Base-by-base conservation (phyloP, 2,329 filamentous ascomycete genomes). In the Pleurostoma richardsiae region DNA sequence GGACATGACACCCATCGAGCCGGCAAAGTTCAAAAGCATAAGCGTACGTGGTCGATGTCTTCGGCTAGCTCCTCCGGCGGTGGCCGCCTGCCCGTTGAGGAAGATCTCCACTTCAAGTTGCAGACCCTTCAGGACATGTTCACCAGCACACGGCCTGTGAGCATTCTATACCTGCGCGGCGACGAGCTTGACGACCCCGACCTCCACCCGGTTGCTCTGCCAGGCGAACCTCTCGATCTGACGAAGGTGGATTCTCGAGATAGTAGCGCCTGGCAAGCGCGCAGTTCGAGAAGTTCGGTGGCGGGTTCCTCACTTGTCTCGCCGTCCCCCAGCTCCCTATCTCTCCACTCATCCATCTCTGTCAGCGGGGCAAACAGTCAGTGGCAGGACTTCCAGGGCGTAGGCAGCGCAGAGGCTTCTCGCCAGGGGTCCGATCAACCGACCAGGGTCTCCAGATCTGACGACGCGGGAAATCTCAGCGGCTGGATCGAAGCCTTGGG, bases 21-120 rank as follows among this genome's bases (percentile, higher is more conserved):
- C 3, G 86, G 86, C n/a, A 96, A 96, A 64, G 80, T 88, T 1
- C 80, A 82, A 28, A 96, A 96, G 66, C 90, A 96, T 68, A 95
- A 95, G 67, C 77, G 92, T 49, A 95, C 90, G 0, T 96, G 91
- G 90, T 96, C 92, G 7, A 89, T 95, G 77, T 91, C 90, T 28
- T 96, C 92, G 5, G 71, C 80, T 30, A 83, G 82, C 59, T 86
- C 83, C 3, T 76, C 74, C 3, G 76, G 74, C 10, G 74, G 68
- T 19, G 58, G 61, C 19, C 70, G 79, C 27, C 59, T 72, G n/a
- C 71, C 79, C 0, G 67, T 82, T 29, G 83, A 87, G 60, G 88
- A 94, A 57, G 89, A 94, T 58, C 65, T 92, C 28, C 86, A 90
- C 57, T 79, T 80, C 64, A 92, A 92, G 66, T 73, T 94, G 29